Evolutionary conservation across 2,329 filamentous ascomycete genomes (phyloP).

Genomic region (Lachnellula occidentalis): DNA sequence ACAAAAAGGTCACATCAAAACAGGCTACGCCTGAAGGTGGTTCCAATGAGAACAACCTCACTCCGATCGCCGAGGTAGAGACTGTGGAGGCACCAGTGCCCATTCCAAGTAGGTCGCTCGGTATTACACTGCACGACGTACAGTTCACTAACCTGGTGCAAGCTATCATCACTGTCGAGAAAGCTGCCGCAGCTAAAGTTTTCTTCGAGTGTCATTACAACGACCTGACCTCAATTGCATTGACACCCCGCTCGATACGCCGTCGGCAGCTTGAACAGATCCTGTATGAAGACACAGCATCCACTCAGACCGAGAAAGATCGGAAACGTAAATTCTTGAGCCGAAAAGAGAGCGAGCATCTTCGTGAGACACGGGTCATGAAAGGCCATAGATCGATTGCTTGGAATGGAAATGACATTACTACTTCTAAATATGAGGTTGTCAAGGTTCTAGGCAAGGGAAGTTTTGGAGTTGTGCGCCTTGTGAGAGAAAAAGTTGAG

Average conservation of each 20-base stretch:
- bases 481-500: constrained; percentile 64
- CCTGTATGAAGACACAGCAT: constrained; percentile 45
- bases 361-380: constrained; percentile 67
- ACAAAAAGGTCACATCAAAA: constrained; percentile 21
- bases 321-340: constrained; percentile 54
- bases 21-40: constrained; percentile 13
- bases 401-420: constrained; percentile 39
- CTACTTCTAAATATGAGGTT: constrained; percentile 66
- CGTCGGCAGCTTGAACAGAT: constrained; percentile 57
- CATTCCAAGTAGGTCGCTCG: constrained; percentile 23
- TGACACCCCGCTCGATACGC: constrained; percentile 56
- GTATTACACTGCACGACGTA: not conserved
- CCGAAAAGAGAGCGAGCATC: constrained; percentile 63
- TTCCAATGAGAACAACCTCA: constrained; percentile 21
- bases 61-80: constrained; percentile 27
- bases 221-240: constrained; percentile 50
- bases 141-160: not conserved
- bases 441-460: constrained; percentile 84
- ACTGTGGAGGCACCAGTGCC: constrained; percentile 19
- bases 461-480: constrained; percentile 85
- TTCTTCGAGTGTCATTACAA: constrained; percentile 84
- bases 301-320: constrained; percentile 44
- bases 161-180: constrained; percentile 61
- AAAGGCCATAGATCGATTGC: constrained; percentile 49
- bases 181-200: constrained; percentile 73